Conservation (phyloP, 768 basidiomycete species). For the Macrolepiota albuminosa region DNA sequence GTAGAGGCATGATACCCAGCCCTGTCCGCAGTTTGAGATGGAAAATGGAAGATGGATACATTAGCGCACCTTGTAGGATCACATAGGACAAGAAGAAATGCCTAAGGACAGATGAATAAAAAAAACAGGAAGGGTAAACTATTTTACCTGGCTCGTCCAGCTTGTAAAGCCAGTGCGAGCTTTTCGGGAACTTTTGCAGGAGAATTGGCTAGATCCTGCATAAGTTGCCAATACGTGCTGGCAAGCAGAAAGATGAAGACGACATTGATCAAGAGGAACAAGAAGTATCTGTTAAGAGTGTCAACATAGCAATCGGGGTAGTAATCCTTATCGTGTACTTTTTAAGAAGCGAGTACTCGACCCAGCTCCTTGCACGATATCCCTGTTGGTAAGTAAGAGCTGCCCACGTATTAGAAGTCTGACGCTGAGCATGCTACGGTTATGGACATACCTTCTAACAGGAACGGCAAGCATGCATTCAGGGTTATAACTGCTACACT, state of each 20-base stretch:
- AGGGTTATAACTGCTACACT: conserved; percentile 86
- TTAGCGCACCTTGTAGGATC: conserved; percentile 64
- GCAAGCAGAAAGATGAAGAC: conserved; percentile 93
- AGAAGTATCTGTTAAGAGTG: conserved; percentile 65
- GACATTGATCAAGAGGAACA: conserved; percentile 89
- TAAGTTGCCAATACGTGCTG: conserved; percentile 87
- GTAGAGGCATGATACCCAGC: conserved; percentile 92
- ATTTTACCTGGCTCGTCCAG: conserved; percentile 61
- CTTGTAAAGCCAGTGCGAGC: conserved; percentile 77
- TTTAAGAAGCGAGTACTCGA: conserved; percentile 88
- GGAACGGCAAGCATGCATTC: conserved; percentile 84
- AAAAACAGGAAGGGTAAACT: conserved; percentile 9
- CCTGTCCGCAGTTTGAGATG: conserved; percentile 34
- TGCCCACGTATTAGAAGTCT: conserved; percentile 13
- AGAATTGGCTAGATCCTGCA: conserved; percentile 87
- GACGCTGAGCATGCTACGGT: neutral
- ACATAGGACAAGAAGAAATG: conserved; percentile 86
- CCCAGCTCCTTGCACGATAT: conserved; percentile 83
- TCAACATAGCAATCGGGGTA: conserved; percentile 2
- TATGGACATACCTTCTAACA: conserved; percentile 67
- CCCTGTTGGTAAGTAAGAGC: conserved; percentile 89
- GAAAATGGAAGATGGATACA: conserved; percentile 6
- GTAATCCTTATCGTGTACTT: conserved; percentile 52
- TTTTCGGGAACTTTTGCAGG: conserved; percentile 95
- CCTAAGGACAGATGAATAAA: conserved; percentile 25